A percentile compares a stretch with the other conserved stretches of the same genome.
Conservation (phyloP, 345 rosid genomes). For the Balakata baccata region DNA sequence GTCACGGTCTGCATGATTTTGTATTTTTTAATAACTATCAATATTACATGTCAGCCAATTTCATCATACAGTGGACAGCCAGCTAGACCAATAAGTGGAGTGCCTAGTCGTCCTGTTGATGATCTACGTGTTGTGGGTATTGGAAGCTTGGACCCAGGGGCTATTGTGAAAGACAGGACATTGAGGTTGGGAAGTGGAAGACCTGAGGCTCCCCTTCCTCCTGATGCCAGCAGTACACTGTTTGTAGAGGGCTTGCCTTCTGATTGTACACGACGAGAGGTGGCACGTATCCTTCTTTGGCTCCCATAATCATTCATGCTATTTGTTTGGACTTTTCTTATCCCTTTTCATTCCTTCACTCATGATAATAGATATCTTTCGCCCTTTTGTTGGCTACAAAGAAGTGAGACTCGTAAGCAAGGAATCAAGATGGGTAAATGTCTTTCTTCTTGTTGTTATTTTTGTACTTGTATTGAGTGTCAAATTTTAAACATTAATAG, state of each 20-base stretch:
- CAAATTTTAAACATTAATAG: conserved; percentile 9
- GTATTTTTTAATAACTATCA: conserved; percentile 5
- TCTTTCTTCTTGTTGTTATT: not conserved
- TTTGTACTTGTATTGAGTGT: not conserved
- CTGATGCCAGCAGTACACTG: conserved; percentile 55
- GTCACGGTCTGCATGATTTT: not conserved
- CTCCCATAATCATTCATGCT: not conserved
- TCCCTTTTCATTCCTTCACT: conserved; percentile 39
- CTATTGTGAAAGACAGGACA: conserved; percentile 36
- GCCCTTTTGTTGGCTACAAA: conserved; percentile 71
- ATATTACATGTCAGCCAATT: conserved; percentile 40
- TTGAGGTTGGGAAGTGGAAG: conserved; percentile 46
- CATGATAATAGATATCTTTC: conserved; percentile 58
- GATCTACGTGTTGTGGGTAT: conserved; percentile 38
- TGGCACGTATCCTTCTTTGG: conserved; percentile 54
- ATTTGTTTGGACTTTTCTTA: conserved; percentile 10
- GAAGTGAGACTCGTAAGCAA: conserved; percentile 70
- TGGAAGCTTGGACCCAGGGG: conserved; percentile 39
- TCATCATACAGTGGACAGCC: conserved; percentile 48
- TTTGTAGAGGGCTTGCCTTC: conserved; percentile 67
- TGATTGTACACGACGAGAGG: conserved; percentile 53
- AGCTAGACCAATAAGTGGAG: conserved; percentile 40
- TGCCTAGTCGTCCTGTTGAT: conserved; percentile 39
- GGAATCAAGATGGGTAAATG: conserved; percentile 56
- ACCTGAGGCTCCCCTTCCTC: conserved; percentile 53